Percentiles rank a stretch among this genome's conserved stretches.
Conservation (phyloP, 2,329 filamentous ascomycete genomes). For the Plectosphaerella sp. region DNA sequence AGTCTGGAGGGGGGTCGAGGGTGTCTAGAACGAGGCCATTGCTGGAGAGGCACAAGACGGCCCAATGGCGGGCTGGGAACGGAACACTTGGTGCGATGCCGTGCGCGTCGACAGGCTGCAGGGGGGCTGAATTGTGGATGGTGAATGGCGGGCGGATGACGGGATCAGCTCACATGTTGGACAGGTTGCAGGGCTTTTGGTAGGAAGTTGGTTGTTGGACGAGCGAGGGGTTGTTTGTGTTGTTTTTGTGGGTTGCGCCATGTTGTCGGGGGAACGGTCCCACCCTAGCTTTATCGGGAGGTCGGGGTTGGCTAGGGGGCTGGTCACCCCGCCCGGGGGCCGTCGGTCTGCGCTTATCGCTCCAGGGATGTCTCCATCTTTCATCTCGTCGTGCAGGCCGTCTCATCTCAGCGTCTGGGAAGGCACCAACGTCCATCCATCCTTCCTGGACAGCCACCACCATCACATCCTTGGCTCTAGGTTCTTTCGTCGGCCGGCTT, state of each 20-base stretch:
- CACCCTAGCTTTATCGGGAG: not conserved
- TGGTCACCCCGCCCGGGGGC: too few relatives aligned
- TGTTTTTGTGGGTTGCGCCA: not conserved
- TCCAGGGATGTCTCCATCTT: not conserved
- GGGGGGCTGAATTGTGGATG: not conserved
- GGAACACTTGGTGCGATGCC: not conserved
- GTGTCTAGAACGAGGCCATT: not conserved
- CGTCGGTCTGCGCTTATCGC: not conserved
- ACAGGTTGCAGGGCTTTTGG: not conserved
- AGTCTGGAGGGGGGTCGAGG: too few relatives aligned
- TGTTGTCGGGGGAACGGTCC: not conserved
- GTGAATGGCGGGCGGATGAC: not conserved
- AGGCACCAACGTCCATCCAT: too few relatives aligned
- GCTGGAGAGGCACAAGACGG: not conserved
- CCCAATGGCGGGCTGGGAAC: not conserved
- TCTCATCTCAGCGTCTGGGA: not conserved
- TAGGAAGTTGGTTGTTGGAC: not conserved
- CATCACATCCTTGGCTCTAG: too few relatives aligned
- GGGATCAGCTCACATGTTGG: not conserved
- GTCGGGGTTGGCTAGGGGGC: too few relatives aligned
- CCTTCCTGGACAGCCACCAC: too few relatives aligned
- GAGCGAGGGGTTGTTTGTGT: not conserved
- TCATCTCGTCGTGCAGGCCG: not conserved
- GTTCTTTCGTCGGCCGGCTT: too few relatives aligned
- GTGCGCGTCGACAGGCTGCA: not conserved